These are phyloP conservation scores for Picea abies DNA, from an alignment of 83 land plant genomes.

Conservation along the genomic window DNA sequence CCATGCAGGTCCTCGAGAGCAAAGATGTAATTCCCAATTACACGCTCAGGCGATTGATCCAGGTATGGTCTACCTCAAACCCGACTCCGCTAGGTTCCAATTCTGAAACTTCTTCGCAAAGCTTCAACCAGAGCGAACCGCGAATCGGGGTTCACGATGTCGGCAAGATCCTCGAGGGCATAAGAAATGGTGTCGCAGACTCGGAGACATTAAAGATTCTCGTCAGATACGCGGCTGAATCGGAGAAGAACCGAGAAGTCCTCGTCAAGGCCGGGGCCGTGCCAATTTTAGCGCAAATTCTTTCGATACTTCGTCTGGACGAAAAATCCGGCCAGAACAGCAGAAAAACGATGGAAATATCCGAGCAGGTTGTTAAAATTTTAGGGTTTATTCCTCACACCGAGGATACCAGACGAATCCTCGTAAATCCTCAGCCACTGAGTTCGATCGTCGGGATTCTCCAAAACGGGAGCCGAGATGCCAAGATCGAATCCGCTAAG, in stretches of 20 bases:
- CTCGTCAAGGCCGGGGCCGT: constrained; percentile 27
- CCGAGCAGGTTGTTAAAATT: constrained; percentile 14
- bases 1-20: constrained; percentile 61
- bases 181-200: background rate
- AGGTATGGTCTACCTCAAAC: constrained; percentile 54
- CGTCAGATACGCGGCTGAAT: constrained; percentile 17
- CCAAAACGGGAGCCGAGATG: background rate
- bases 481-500: constrained; percentile 21
- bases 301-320: background rate
- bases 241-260: constrained; percentile 12
- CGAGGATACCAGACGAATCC: background rate
- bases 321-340: background rate
- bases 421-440: constrained; percentile 2
- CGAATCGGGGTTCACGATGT: background rate
- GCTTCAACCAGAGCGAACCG: background rate
- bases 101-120: constrained; percentile 17
- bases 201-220: background rate
- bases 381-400: constrained; percentile 17
- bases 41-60: constrained; percentile 63
- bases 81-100: background rate
- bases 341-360: background rate
- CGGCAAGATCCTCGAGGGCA: background rate
- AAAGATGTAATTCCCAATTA: constrained; percentile 57
- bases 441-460: constrained; percentile 9
- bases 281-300: constrained; percentile 17